Conservation (phyloP, 441 rosid genomes). For the Kokia cookei region DNA sequence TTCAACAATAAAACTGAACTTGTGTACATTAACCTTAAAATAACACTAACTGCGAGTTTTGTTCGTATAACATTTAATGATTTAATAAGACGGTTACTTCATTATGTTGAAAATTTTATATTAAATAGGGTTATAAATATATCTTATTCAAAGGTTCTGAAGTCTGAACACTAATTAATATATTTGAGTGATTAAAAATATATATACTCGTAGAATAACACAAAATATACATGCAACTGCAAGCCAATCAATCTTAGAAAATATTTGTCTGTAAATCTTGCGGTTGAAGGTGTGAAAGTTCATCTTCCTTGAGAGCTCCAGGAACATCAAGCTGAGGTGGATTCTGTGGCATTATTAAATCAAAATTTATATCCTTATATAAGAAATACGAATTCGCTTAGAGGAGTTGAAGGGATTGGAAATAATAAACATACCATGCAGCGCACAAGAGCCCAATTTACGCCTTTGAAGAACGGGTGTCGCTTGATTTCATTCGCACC, state of each 20-base stretch:
- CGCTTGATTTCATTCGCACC: conserved; percentile 77
- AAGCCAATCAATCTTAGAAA: conserved; percentile 38
- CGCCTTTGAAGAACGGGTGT: conserved; percentile 74
- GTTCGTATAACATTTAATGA: no score
- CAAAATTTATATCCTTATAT: not conserved
- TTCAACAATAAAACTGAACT: no score
- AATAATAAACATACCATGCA: conserved; percentile 46
- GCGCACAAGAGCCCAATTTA: conserved; percentile 89
- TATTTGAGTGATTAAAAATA: not conserved
- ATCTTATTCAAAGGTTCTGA: no score
- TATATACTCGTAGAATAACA: not conserved
- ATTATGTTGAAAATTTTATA: no score
- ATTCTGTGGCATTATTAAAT: conserved; percentile 27
- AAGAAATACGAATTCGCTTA: not conserved
- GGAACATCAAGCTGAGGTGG: conserved; percentile 83
- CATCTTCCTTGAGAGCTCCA: conserved; percentile 42
- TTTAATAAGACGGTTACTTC: no score
- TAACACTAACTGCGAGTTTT: no score
- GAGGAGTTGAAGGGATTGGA: not conserved
- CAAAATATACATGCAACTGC: not conserved
- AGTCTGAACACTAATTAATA: not conserved
- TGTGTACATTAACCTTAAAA: no score
- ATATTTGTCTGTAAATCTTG: conserved; percentile 72
- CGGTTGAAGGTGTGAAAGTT: conserved; percentile 50
- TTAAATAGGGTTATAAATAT: no score